A percentile compares a stretch with the other conserved stretches of the same genome.
Conservation (phyloP, 139 green algal genomes). For the Desmodesmus armatus region DNA sequence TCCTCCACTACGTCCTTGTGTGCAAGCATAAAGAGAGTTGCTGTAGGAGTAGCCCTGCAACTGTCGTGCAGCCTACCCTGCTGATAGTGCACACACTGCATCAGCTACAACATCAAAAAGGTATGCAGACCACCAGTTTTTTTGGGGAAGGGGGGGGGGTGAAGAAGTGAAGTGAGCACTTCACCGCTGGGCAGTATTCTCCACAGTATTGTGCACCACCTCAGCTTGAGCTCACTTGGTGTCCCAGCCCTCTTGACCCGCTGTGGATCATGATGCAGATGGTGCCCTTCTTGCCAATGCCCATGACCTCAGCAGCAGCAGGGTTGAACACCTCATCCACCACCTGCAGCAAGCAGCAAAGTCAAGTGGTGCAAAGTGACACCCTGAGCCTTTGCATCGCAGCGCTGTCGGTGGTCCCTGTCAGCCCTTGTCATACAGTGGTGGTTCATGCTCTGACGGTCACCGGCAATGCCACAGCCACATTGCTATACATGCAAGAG, state of each 20-base stretch:
- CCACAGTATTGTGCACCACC: too few relatives aligned
- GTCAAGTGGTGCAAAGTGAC: background rate
- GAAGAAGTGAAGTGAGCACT: too few relatives aligned
- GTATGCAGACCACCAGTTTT: too few relatives aligned
- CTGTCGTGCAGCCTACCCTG: background rate
- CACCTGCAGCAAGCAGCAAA: slow-evolving; percentile 51
- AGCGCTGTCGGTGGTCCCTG: too few relatives aligned
- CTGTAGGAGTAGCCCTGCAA: background rate
- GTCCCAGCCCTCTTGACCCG: slow-evolving; percentile 84
- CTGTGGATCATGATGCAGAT: slow-evolving; percentile 90
- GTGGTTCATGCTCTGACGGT: too few relatives aligned
- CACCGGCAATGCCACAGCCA: too few relatives aligned
- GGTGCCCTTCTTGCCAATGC: slow-evolving; percentile 76
- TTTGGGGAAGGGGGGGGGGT: too few relatives aligned
- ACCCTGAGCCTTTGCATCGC: background rate
- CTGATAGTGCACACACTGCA: background rate
- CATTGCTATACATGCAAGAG: too few relatives aligned
- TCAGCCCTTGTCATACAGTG: too few relatives aligned
- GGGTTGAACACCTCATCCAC: slow-evolving; percentile 92
- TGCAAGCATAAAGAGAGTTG: too few relatives aligned
- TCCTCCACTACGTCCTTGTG: background rate
- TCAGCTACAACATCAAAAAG: background rate
- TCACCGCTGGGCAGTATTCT: too few relatives aligned
- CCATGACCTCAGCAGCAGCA: slow-evolving; percentile 80
- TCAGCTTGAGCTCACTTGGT: too few relatives aligned